A percentile compares a stretch with the other conserved stretches of the same genome.
Evolutionary conservation across 1,284 basidiomycete genomes (phyloP).

Genomic region (Puccinia novopanici): DNA sequence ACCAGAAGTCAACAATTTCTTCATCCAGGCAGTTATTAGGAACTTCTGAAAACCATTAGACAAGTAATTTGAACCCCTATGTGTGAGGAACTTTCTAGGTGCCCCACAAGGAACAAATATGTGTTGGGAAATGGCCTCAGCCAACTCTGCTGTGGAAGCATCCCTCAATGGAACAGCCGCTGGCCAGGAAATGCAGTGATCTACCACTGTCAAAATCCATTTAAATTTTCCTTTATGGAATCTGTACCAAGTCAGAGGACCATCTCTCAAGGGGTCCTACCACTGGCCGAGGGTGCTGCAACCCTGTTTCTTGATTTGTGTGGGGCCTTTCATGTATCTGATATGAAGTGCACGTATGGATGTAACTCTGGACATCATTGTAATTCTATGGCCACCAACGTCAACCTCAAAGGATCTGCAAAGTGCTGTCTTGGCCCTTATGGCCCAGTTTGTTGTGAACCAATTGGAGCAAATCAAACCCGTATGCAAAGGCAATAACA

Average conservation of each 20-base stretch:
- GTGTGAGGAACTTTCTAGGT: neutral
- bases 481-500: too few species aligned
- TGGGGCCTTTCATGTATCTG: too few species aligned
- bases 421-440: too few species aligned
- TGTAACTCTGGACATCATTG: too few species aligned
- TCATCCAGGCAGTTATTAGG: neutral
- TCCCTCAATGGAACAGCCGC: slow-evolving; percentile 2
- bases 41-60: neutral
- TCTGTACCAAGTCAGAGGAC: neutral
- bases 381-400: too few species aligned
- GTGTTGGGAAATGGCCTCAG: neutral
- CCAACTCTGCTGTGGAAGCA: neutral
- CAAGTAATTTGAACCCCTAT: neutral
- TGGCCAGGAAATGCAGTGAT: neutral
- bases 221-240: neutral
- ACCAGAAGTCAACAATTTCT: neutral
- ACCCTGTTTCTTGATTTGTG: slow-evolving; percentile 1
- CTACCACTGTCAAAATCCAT: neutral
- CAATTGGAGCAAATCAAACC: too few species aligned
- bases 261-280: neutral
- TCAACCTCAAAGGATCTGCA: too few species aligned
- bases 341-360: too few species aligned
- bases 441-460: too few species aligned
- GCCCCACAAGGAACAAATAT: neutral
- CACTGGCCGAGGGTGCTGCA: neutral